Percentiles rank a stretch among this genome's conserved stretches.
These are phyloP conservation scores for Cardiospermum halicacabum DNA, from an alignment of 345 rosid species.

Conservation along the genomic window DNA sequence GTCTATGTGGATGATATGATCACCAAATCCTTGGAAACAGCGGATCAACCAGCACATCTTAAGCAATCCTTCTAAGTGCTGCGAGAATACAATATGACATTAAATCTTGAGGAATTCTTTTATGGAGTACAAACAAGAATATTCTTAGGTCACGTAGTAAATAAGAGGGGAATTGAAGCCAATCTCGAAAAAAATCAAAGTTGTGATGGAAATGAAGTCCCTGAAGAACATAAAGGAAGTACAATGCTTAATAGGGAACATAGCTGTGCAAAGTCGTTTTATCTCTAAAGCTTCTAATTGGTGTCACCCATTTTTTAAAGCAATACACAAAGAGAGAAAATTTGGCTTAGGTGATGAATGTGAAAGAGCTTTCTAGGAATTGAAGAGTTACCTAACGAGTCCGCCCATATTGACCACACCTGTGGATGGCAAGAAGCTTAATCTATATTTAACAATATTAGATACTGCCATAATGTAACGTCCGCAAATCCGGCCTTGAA, in stretches of 20 bases:
- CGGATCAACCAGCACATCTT: slow-evolving; percentile 6
- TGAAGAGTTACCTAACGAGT: neutral
- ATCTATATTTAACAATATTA: neutral
- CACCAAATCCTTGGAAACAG: neutral
- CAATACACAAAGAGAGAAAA: neutral
- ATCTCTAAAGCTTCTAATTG: neutral
- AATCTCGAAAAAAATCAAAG: too few species aligned
- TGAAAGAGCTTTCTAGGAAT: neutral
- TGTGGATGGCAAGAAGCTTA: neutral
- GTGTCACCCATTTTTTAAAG: neutral
- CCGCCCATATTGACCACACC: neutral
- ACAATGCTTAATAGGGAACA: neutral
- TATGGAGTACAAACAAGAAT: neutral
- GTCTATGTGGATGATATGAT: neutral
- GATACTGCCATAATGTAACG: neutral
- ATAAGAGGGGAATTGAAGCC: neutral
- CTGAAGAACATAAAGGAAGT: too few species aligned
- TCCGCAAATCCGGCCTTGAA: too few species aligned
- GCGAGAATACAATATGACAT: neutral
- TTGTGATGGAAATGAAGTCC: too few species aligned
- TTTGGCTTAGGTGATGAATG: neutral
- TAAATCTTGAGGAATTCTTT: neutral
- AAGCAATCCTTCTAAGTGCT: slow-evolving; percentile 26
- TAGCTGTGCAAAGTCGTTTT: neutral
- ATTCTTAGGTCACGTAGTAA: neutral